Base-by-base conservation (phyloP, 352 stramenopile genomes). In the Phytophthora fragariaefolia region DNA sequence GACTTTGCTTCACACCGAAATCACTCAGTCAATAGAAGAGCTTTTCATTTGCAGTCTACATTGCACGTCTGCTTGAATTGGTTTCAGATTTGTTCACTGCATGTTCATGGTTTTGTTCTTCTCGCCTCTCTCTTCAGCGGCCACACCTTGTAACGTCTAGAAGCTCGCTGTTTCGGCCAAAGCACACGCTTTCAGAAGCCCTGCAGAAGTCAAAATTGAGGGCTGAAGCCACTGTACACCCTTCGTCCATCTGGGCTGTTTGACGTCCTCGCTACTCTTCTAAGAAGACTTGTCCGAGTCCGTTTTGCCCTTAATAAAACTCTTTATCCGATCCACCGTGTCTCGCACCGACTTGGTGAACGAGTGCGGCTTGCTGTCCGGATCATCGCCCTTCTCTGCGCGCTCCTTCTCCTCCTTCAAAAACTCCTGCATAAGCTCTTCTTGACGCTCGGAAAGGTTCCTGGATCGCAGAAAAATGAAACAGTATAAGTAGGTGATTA, bases 391-490 rank as follows among this genome's bases (percentile, higher is more conserved):
- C 64, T 83, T 88, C 50, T 84, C 79, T 15, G 65, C 78, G 15
- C 86, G 80, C 46, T 85, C 74, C 46, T 92, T 59, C 69, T 97
- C 90, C 69, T 96, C 89, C 59, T 97, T 90, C 50, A 97, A 74
- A 58, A 99, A 99, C 64, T 98, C 93, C 66, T 97, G 55, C 78
- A 99, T 92, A 17, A 99, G 78, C 63, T 99, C 92, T 71, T 98
- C 84, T 83, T 99, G 97, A 54, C 91, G 82, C n/a, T 75, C 62
- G 10, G 91, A 98, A 50, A 99, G 84, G 55, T 91, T 93, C 52
- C 84, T 95, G 46, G 10, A 58, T 24, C 58, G 24, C 23, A 70
- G 63, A 49, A 30, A 34, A 66, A 13, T 59, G 27, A 43, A 15
- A 70, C 17, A 40, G 6, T 2, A 52, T 4, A 58, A 38, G 10